These are phyloP conservation scores for Heracleum sosnowskyi DNA, from an alignment of 129 eudicot species.

Conservation along the genomic window DNA sequence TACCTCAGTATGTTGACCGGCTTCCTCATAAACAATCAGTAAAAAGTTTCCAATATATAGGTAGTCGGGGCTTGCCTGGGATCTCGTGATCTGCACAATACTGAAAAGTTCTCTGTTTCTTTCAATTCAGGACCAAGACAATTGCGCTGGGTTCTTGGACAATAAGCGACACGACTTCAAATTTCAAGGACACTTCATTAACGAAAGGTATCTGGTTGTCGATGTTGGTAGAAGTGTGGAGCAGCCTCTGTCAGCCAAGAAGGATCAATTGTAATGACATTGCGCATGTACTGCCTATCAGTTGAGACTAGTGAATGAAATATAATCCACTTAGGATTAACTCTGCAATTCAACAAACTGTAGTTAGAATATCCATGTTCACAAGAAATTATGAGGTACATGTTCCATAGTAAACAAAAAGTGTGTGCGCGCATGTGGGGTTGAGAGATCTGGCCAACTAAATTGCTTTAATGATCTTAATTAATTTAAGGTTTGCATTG, in stretches of 20 bases:
- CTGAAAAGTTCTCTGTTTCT: not conserved
- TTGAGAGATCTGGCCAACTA: not conserved
- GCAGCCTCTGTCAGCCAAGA: conserved; percentile 91
- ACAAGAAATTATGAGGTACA: not conserved
- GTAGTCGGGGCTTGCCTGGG: not conserved
- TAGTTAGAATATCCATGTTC: not conserved
- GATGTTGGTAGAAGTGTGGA: conserved; percentile 75
- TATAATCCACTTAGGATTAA: conserved; percentile 90
- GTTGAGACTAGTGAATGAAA: conserved; percentile 85
- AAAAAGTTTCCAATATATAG: not conserved
- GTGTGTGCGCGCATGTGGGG: not conserved
- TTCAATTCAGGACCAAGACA: not conserved
- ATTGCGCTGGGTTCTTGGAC: not conserved
- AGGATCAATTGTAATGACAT: conserved; percentile 80
- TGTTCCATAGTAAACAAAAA: not conserved
- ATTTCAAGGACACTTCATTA: conserved; percentile 6
- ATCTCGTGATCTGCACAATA: not conserved
- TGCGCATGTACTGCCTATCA: conserved; percentile 95
- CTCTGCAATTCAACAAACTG: conserved; percentile 40
- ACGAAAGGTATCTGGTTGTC: conserved; percentile 26
- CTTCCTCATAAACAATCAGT: not conserved
- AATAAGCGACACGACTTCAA: not conserved
- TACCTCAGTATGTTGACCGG: not conserved
- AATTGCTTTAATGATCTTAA: not conserved
- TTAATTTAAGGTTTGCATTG: not conserved